Evolutionary conservation across 768 basidiomycete species (phyloP), one percentile per base, ranked within the genome.

Genomic region (Thelephora aurantiotincta): DNA sequence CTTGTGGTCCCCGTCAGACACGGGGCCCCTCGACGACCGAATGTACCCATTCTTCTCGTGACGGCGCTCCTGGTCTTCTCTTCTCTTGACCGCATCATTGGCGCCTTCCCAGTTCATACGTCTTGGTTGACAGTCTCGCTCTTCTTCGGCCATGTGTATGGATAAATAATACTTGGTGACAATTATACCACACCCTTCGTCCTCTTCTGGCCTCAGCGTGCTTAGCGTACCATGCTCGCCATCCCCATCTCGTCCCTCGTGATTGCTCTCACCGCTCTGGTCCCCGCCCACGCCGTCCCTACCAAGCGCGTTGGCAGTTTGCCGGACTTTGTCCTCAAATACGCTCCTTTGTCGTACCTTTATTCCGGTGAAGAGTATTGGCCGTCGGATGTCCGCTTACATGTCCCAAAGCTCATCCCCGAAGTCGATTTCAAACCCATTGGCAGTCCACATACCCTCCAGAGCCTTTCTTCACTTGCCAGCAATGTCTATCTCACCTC

Each of bases 311-410:
- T 9, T 14, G 38, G 38, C 14, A 30, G 9, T 30, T 44, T 61
- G 2, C 60, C 60, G 11, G 30, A 48, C 33, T 61, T 52, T 48
- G 58, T 58, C 37, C 49, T 55, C 26, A 42, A 51, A 20, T 53
- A 54, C 44, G 60, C 60, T 6, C 60, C 60, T n/a, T 33, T 60
- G 43, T 51, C 55, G 16, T 50, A 61, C 50, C 51, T 60, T 11
- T 54, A 50, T 44, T 55, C 57, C 9, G 38, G 14, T 9, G 60
- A 61, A 43, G 7, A 26, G 9, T 57, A 47, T 44, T 57, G 54
- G 54, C 57, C 58, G 7, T 52, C 58, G 23, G 58, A 61, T 45
- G 49, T 61, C 49, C 49, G 54, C 9, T 42, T 3, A 19, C 55
- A 57, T 50, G 44, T 60, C 19, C 51, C 47, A 30, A 55, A 60